phyloP scores from a whole-genome alignment of 2,329 filamentous ascomycete species.

The Balansia obtecta region DNA sequence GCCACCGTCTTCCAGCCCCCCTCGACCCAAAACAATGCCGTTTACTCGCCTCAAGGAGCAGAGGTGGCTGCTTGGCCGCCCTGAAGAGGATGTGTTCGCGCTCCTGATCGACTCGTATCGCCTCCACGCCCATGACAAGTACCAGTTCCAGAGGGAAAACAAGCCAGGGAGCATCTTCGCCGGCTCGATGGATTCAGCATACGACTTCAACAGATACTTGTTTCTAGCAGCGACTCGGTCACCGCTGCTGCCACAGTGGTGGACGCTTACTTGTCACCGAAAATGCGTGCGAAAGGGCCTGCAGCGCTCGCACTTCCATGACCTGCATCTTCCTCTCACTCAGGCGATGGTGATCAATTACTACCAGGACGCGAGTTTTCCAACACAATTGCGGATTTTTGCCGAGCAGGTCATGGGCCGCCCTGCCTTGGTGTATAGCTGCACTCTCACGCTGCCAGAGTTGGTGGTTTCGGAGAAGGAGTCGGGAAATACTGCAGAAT shows the following conservation, averaged over 20 bases:
- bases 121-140: slow-evolving; percentile 23
- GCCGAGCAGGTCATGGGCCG: slow-evolving; percentile 19
- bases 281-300: slow-evolving; percentile 21
- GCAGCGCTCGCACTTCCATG: slow-evolving; percentile 11
- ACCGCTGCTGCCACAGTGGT: slow-evolving; percentile 26
- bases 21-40: slow-evolving; percentile 14
- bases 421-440: background rate
- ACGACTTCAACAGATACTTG: slow-evolving; percentile 23
- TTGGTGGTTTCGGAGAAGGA: background rate
- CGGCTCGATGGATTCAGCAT: slow-evolving; percentile 8
- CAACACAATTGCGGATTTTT: slow-evolving; percentile 30
- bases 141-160: slow-evolving; percentile 9
- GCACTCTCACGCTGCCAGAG: background rate
- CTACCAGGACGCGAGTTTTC: slow-evolving; percentile 24
- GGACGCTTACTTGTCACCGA: slow-evolving; percentile 18
- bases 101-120: slow-evolving; percentile 31
- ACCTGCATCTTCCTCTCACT: slow-evolving; percentile 13
- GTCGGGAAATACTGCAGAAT: background rate
- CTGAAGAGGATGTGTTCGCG: slow-evolving; percentile 26
- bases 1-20: slow-evolving; percentile 8
- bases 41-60: slow-evolving; percentile 20
- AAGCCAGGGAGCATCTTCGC: slow-evolving; percentile 12
- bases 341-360: slow-evolving; percentile 20
- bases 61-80: slow-evolving; percentile 25
- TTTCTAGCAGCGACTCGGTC: background rate